These are phyloP conservation scores for Penicillium sp. DNA, from an alignment of 2,329 filamentous ascomycete genomes.

Conservation along the genomic window DNA sequence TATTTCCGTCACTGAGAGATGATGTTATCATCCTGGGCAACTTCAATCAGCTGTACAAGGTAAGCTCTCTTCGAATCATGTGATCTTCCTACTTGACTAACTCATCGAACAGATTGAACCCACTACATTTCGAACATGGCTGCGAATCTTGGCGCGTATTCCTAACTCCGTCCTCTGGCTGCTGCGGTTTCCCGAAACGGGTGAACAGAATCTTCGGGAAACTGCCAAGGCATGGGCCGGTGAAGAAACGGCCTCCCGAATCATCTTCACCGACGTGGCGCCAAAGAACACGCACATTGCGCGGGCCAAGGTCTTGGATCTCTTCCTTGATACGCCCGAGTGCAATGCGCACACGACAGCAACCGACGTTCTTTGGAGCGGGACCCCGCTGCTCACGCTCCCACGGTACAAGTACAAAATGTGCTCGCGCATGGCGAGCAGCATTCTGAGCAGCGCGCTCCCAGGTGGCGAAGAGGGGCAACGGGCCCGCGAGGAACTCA, in stretches of 20 bases:
- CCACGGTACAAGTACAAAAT: constrained; percentile 97
- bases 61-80: constrained; percentile 42
- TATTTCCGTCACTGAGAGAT: constrained; percentile 82
- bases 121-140: constrained; percentile 92
- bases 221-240: constrained; percentile 86
- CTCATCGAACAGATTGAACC: constrained; percentile 77
- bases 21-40: constrained; percentile 91
- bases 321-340: constrained; percentile 96
- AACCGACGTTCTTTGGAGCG: constrained; percentile 94
- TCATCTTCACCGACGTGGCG: constrained; percentile 95
- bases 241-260: constrained; percentile 77
- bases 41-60: constrained; percentile 99
- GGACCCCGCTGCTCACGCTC: constrained; percentile 86
- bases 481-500: constrained; percentile 72
- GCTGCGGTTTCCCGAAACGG: constrained; percentile 91
- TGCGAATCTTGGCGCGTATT: constrained; percentile 82
- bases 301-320: constrained; percentile 85
- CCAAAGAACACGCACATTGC: constrained; percentile 94
- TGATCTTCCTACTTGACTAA: background rate
- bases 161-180: constrained; percentile 94
- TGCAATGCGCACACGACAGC: constrained; percentile 98
- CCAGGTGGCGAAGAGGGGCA: constrained; percentile 71
- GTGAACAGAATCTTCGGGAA: constrained; percentile 79
- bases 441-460: constrained; percentile 86
- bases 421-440: constrained; percentile 97